These are phyloP conservation scores for Scheffersomyces illinoinensis DNA, from an alignment of 1,139 yeast genomes.

Conservation along the genomic window DNA sequence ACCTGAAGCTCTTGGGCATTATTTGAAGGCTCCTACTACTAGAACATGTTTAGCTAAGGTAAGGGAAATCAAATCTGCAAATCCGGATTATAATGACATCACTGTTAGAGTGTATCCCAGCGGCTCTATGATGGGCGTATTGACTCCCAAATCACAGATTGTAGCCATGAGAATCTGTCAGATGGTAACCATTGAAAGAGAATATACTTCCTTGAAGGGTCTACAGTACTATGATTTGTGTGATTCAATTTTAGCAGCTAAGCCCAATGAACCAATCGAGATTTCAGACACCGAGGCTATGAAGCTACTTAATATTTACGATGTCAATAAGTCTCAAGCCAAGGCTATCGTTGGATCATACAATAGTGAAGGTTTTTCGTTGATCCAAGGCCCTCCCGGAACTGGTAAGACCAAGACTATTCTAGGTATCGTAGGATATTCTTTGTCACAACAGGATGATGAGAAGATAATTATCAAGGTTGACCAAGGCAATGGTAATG, in stretches of 20 bases:
- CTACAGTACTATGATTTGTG: conserved; percentile 77
- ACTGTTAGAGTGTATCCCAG: conserved; percentile 65
- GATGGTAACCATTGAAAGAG: conserved; percentile 92
- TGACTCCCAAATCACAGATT: conserved; percentile 65
- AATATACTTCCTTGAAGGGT: conserved; percentile 80
- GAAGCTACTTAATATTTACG: conserved; percentile 45
- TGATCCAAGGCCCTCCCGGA: conserved; percentile 98
- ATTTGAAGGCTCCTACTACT: conserved; percentile 29
- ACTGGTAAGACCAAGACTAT: conserved; percentile 98
- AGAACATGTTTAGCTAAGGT: conserved; percentile 76
- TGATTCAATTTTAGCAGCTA: conserved; percentile 63
- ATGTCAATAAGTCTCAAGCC: conserved; percentile 87
- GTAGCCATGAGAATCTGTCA: conserved; percentile 76
- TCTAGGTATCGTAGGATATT: conserved; percentile 84
- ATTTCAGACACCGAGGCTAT: conserved; percentile 38
- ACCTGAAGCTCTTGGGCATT: conserved; percentile 17
- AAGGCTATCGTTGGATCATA: conserved; percentile 79
- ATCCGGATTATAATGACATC: conserved; percentile 67
- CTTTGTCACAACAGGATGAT: conserved; percentile 39
- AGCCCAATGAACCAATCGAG: conserved; percentile 48
- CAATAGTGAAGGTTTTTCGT: conserved; percentile 70
- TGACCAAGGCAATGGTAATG: conserved; percentile 15
- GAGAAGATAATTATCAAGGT: conserved; percentile 36
- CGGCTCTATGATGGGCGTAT: conserved; percentile 50
- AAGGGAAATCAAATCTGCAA: conserved; percentile 65